Evolutionary conservation across 176 grass and related monocot species (phyloP), one percentile per base, ranked within the genome.

Genomic region (Triticum timopheevii): DNA sequence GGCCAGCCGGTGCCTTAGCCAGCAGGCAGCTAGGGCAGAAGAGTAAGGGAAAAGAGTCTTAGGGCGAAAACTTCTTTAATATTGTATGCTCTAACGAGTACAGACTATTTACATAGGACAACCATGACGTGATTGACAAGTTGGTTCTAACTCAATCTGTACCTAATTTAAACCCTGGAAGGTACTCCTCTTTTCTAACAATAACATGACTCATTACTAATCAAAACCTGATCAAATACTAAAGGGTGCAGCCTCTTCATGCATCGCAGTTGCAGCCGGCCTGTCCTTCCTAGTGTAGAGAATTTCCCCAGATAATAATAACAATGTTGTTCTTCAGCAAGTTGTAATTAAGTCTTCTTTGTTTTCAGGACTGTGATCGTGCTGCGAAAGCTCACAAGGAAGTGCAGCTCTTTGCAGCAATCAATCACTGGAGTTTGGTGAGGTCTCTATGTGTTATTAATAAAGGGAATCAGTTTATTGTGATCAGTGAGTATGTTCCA

Each of bases 341-440:
- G 30, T 80, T 4, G 12, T 80, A 62, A 83, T 34, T 39, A 7
- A 85, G 5, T 85, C 40, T 76, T 39, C 24, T 45, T 68, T 89
- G 36, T 82, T 83, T 3, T 40, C 71, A 95, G 93, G 86, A 82
- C 61, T 45, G 45, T 66, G 66, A 78, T 89, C 54, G 45, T 76
- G 56, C 50, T 85, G 68, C 80, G 76, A 35, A 74, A 79, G 38
- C 79, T 74, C 83, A 42, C 62, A 93, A 87, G 76, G 73, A 93
- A 84, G 84, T 58, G 27, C 64, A 88, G 39, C 65, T 95, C 81
- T 86, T 87, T 35, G 10, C 86, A 84, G 84, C 89, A 84, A 89
- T 93, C 28, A 91, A 87, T 78, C 93, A 95, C 65, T 82, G 85
- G 72, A 93, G 86, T 83, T 73, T 95, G 79, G 88, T 95, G 76